Base-by-base conservation (phyloP, 768 basidiomycete species). In the Infundibulicybe gibba region DNA sequence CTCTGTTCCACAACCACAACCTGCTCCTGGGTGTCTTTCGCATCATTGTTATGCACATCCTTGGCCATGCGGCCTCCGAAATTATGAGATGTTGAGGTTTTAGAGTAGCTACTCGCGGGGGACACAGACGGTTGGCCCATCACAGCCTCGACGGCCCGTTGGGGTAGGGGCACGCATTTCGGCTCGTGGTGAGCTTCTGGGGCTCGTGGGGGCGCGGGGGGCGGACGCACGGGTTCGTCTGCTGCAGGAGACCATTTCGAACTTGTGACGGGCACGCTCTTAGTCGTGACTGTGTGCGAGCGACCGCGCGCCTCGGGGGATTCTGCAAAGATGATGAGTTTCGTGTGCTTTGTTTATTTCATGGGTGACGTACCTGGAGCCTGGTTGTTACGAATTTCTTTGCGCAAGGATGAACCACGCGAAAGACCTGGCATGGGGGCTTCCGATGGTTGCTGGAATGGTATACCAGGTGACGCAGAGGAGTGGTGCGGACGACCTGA, bases 11-110 rank as follows among this genome's bases (percentile, higher is more conserved):
- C 48, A 50, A 13, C 48, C 2, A 43, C 56, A 37, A 45, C 43
- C 39, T 44, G 45, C n/a, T 50, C 53, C 13, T 62, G 33, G 41
- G 59, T 54, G 14, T 47, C 52, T 32, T 58, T 55, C 14, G 38
- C 44, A 16, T 55, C 47, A 44, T 56, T 52, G n/a, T 48, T 41
- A 47, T 44, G 19, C 45, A 48, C 35, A 34, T 53, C 50, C 4
- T 40, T 33, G 30, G 35, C 45, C 3, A 54, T 48, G 34, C 58
- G 49, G 14, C 56, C 59, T 10, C 56, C 54, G 32, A 60, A 60
- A 6, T 45, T 50, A 25, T 57, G 54, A 12, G 46, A 47, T 3
- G 40, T 20, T 12, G 41, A 14, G 3, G 14, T 25, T 3, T 41
- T 40, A 6, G 31, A 32, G 19, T 30, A 31, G 25, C 38, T 14